Conservation (phyloP, 192 early-diverging fungal species). For the Coemansia sp. region DNA sequence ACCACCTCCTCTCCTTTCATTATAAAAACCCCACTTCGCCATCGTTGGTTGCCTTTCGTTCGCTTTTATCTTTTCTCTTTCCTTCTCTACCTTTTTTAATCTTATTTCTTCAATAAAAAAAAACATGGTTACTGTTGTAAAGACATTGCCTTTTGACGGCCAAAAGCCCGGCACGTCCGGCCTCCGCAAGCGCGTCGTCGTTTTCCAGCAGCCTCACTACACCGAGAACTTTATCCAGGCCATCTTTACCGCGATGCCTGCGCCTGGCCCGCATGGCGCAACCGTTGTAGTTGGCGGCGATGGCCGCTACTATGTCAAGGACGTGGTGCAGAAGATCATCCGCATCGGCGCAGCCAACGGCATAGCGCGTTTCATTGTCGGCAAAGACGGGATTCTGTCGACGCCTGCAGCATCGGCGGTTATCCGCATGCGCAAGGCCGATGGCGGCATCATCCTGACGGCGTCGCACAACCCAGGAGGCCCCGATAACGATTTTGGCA, state of each 20-base stretch:
- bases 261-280: constrained; percentile 68
- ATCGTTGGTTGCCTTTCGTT: too few relatives aligned
- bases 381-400: constrained; percentile 88
- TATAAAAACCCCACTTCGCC: too few relatives aligned
- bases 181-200: constrained; percentile 91
- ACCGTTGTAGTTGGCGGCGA: constrained; percentile 95
- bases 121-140: constrained; percentile 24
- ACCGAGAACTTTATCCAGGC: constrained; percentile 97
- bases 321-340: constrained; percentile 87
- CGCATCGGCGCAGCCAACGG: constrained; percentile 81
- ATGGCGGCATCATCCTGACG: constrained; percentile 94
- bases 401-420: constrained; percentile 94
- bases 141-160: constrained; percentile 77
- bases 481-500: constrained; percentile 96
- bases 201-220: constrained; percentile 93
- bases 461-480: constrained; percentile 99
- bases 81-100: not conserved
- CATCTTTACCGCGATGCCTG: constrained; percentile 80
- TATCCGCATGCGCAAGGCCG: constrained; percentile 84
- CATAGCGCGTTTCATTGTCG: constrained; percentile 85
- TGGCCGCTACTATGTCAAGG: constrained; percentile 84
- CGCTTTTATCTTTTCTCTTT: not conserved
- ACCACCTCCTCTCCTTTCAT: too few relatives aligned
- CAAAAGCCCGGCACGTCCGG: constrained; percentile 98
- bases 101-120: not conserved